These are phyloP conservation scores for Niveomyces coronatus DNA, from an alignment of 2,329 filamentous ascomycete species.

Conservation along the genomic window DNA sequence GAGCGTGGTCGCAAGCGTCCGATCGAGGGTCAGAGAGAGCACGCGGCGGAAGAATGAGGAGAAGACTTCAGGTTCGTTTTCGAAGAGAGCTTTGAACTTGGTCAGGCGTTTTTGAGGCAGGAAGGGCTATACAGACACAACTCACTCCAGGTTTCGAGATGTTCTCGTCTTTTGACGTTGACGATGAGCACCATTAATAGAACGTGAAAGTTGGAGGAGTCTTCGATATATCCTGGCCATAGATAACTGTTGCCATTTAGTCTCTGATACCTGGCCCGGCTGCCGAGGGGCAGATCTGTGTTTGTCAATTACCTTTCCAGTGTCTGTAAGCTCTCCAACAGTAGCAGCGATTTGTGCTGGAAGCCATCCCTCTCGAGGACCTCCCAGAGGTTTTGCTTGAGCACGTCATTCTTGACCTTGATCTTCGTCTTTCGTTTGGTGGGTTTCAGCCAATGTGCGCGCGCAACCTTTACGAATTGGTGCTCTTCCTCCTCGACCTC, in stretches of 20 bases:
- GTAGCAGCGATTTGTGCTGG: slow-evolving; percentile 62
- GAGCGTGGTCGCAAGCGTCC: slow-evolving; percentile 52
- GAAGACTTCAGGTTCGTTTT: slow-evolving; percentile 69
- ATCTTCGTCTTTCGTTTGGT: slow-evolving; percentile 50
- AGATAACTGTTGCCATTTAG: slow-evolving; percentile 54
- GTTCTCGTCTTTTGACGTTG: slow-evolving; percentile 81
- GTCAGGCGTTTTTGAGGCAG: slow-evolving; percentile 9
- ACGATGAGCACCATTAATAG: slow-evolving; percentile 76
- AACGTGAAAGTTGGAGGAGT: slow-evolving; percentile 86
- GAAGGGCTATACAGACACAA: slow-evolving; percentile 1
- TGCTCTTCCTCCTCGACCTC: slow-evolving; percentile 63
- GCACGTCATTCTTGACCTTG: slow-evolving; percentile 71
- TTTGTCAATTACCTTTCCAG: slow-evolving; percentile 81
- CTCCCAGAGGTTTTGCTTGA: slow-evolving; percentile 87
- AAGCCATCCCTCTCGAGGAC: slow-evolving; percentile 74
- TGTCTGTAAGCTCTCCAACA: slow-evolving; percentile 82
- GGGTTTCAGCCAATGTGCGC: slow-evolving; percentile 71
- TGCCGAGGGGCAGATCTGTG: too few relatives aligned
- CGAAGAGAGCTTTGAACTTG: slow-evolving; percentile 53
- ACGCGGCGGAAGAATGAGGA: slow-evolving; percentile 81
- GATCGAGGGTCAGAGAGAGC: slow-evolving; percentile 74
- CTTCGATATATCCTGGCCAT: slow-evolving; percentile 85
- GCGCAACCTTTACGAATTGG: slow-evolving; percentile 66
- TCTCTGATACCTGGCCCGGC: not conserved
- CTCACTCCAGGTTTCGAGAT: slow-evolving; percentile 77